Evolutionary conservation across 495 filamentous ascomycete genomes (phyloP).

Genomic region (Talaromyces adpressus): DNA sequence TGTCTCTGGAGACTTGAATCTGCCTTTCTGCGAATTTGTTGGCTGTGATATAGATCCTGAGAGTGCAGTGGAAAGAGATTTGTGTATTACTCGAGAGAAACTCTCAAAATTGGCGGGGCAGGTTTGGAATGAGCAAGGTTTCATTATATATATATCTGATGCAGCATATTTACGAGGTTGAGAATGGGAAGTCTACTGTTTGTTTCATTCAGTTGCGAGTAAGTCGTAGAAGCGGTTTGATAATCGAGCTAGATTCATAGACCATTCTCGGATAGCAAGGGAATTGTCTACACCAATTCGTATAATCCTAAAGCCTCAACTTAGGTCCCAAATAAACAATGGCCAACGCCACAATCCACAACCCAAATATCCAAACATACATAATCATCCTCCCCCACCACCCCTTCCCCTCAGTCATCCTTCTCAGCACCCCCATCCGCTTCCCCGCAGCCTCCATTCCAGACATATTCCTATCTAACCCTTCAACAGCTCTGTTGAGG

Average conservation of each 20-base stretch:
- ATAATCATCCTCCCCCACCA: constrained; percentile 82
- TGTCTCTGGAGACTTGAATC: not conserved
- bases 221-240: not conserved
- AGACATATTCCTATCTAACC: constrained; percentile 65
- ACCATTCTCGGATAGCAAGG: not conserved
- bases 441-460: constrained; percentile 68
- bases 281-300: not conserved
- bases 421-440: constrained; percentile 64
- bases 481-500: constrained; percentile 60
- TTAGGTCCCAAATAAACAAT: constrained; percentile 80
- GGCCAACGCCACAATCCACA: constrained; percentile 67
- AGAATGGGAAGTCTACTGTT: not conserved
- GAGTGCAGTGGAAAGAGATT: not conserved
- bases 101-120: not conserved
- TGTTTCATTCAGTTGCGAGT: not conserved
- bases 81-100: not conserved
- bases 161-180: not conserved
- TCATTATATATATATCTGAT: not conserved
- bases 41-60: not conserved
- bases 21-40: not conserved
- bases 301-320: constrained; percentile 60
- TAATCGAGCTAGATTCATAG: not conserved
- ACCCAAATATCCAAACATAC: constrained; percentile 72
- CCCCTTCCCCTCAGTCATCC: constrained; percentile 77
- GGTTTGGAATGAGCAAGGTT: too few species aligned